These are phyloP conservation scores for Phylloporus arenicola DNA, from an alignment of 768 basidiomycete genomes.

Conservation along the genomic window DNA sequence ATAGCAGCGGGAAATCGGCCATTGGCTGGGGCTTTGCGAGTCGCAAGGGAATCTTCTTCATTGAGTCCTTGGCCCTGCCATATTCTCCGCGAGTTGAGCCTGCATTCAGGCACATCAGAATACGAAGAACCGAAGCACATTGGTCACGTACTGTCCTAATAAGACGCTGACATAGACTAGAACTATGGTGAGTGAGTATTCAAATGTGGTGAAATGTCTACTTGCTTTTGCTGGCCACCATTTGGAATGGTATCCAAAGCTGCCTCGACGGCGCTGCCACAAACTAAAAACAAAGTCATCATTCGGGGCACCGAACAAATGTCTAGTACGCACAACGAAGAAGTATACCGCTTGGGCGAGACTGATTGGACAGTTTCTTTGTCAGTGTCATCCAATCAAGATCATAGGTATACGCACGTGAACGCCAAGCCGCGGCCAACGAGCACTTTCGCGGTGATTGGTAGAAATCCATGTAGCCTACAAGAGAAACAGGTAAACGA, in stretches of 20 bases:
- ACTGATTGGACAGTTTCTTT: constrained; percentile 3
- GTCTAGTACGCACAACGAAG: constrained; percentile 13
- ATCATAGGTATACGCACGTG: constrained; percentile 14
- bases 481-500: not conserved
- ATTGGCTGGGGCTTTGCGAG: constrained; percentile 1
- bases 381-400: not conserved
- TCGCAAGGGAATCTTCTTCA: constrained; percentile 17
- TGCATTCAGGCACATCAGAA: constrained; percentile 6
- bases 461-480: constrained; percentile 14
- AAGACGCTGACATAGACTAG: constrained; percentile 28
- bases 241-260: constrained; percentile 26
- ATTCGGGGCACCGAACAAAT: not conserved
- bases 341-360: constrained; percentile 16
- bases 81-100: constrained; percentile 23
- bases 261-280: constrained; percentile 16
- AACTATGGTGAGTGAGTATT: not conserved
- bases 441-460: not conserved
- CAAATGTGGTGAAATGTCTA: not conserved
- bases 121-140: not conserved
- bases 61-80: constrained; percentile 19
- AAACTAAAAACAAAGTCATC: constrained; percentile 16
- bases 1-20: constrained; percentile 5
- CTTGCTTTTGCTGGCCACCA: constrained; percentile 24
- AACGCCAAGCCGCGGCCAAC: constrained; percentile 22
- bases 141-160: constrained; percentile 19